Percentiles rank a stretch among this genome's conserved stretches.
Conservation (phyloP, 2,329 filamentous ascomycete species). For the Phoma sp. region DNA sequence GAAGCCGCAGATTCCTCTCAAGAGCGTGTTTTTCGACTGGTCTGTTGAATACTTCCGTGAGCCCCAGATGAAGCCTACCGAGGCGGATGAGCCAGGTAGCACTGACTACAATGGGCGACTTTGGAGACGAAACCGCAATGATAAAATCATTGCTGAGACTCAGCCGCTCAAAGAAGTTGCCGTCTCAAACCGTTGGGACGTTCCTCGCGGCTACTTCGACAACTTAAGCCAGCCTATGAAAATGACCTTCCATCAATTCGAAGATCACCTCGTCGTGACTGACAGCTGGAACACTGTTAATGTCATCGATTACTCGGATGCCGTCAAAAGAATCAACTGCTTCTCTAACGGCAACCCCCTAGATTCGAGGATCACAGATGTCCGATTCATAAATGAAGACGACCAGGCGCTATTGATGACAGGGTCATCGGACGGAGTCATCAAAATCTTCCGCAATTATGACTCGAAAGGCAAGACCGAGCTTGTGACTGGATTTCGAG, state of each 20-base stretch:
- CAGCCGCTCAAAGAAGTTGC: slow-evolving; percentile 92
- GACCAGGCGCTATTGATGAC: slow-evolving; percentile 95
- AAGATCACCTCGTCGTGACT: slow-evolving; percentile 90
- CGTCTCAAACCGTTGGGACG: slow-evolving; percentile 85
- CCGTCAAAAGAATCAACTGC: slow-evolving; percentile 74
- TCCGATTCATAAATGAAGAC: slow-evolving; percentile 98
- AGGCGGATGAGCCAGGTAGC: slow-evolving; percentile 94
- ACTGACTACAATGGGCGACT: slow-evolving; percentile 94
- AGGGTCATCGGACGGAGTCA: slow-evolving; percentile 91
- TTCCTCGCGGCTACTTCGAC: slow-evolving; percentile 80
- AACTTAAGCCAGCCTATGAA: slow-evolving; percentile 89
- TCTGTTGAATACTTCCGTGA: slow-evolving; percentile 97
- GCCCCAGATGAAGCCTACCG: slow-evolving; percentile 95
- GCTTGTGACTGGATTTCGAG: slow-evolving; percentile 88
- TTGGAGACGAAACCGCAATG: slow-evolving; percentile 91
- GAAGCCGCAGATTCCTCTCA: slow-evolving; percentile 72
- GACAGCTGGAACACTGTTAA: slow-evolving; percentile 89
- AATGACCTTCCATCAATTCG: slow-evolving; percentile 97
- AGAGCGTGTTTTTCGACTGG: slow-evolving; percentile 89
- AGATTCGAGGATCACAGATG: slow-evolving; percentile 89
- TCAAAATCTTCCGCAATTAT: slow-evolving; percentile 93
- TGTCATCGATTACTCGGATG: slow-evolving; percentile 76
- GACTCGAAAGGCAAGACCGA: slow-evolving; percentile 77
- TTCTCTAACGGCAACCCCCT: slow-evolving; percentile 95
- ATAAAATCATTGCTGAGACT: slow-evolving; percentile 87